phyloP scores from a whole-genome alignment of 1,139 yeast genomes.

The Pichia inconspicua region DNA sequence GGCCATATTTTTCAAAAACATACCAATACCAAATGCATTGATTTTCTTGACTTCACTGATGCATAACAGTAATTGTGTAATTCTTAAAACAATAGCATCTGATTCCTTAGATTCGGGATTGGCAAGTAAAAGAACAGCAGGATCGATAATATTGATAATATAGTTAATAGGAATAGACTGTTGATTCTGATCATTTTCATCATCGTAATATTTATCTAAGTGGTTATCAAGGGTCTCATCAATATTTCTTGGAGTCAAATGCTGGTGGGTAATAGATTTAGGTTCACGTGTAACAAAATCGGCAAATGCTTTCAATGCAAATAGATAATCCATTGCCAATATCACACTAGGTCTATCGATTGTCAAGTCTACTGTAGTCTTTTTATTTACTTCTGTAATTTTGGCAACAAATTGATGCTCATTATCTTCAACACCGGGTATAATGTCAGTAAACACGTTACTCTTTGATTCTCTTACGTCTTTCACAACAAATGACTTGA shows the following conservation, averaged over 20 bases:
- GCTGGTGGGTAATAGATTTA: background rate
- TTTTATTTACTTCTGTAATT: conserved; percentile 35
- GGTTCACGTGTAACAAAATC: conserved; percentile 33
- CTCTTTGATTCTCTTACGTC: conserved; percentile 59
- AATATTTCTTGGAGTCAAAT: background rate
- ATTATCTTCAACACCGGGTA: conserved; percentile 60
- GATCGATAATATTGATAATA: conserved; percentile 66
- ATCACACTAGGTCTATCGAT: conserved; percentile 77
- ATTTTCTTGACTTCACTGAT: conserved; percentile 60
- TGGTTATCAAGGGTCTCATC: conserved; percentile 4
- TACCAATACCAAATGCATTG: conserved; percentile 74
- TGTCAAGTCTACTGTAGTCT: conserved; percentile 39
- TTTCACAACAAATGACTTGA: conserved; percentile 68
- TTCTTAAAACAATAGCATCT: conserved; percentile 85
- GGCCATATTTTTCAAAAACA: conserved; percentile 78
- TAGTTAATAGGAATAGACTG: conserved; percentile 24
- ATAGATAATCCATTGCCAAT: conserved; percentile 76
- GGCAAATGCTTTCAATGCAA: conserved; percentile 63
- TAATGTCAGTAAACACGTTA: conserved; percentile 70
- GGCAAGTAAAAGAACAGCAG: conserved; percentile 73
- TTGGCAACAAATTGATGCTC: conserved; percentile 68
- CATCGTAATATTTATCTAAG: background rate
- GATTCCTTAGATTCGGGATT: conserved; percentile 64
- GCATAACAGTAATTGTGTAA: conserved; percentile 68
- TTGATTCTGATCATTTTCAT: background rate